Base-by-base conservation (phyloP, 2,329 filamentous ascomycete genomes). In the Colletotrichum cuscutae region DNA sequence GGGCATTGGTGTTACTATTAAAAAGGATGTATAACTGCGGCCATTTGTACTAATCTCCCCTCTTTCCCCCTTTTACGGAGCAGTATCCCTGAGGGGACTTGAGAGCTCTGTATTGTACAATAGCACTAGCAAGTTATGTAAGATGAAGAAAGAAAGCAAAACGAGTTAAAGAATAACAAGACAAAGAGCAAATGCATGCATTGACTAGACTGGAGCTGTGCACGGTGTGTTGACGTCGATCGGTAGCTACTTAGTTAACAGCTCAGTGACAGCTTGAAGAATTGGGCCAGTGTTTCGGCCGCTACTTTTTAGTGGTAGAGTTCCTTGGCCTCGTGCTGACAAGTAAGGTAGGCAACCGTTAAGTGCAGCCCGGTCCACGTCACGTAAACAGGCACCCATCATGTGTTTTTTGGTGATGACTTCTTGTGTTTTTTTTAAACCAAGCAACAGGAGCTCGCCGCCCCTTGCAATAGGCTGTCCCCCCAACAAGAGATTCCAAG, bases 1-100 rank as follows among this genome's bases (percentile, higher is more conserved):
- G 84, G 85, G 80, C 84, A 84, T 11, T 77, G 86, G 86, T 87
- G 84, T 88, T 86, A 81, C 79, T 79, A 79, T 75, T 80, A 79
- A 79, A 64, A 76, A 79, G 81, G 80, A 80, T 79, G 74, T 71
- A 74, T 78, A 80, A 79, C 79, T 77, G 79, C 80, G 80, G 79
- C 79, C 81, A 80, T 57, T 74, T 73, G 68, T 73, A 73, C 68
- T 73, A 61, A 66, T 76, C 72, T 74, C 65, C 73, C 65, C 71
- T 73, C 71, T 73, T 65, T 11, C 42, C 60, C 65, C 69, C 52
- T 69, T 64, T 58, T 53, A 68, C 52, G 65, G 59, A 64, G 56
- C 67, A 75, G 64, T 71, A 69, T 73, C 66, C 71, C 70, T 49
- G 22, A 74, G 64, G 68, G 73, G 70, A 72, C 32, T 69, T 59